Percentiles rank a stretch among this genome's conserved stretches.
Conservation (phyloP, 352 stramenopile genomes). For the Phytophthora pinifolia region DNA sequence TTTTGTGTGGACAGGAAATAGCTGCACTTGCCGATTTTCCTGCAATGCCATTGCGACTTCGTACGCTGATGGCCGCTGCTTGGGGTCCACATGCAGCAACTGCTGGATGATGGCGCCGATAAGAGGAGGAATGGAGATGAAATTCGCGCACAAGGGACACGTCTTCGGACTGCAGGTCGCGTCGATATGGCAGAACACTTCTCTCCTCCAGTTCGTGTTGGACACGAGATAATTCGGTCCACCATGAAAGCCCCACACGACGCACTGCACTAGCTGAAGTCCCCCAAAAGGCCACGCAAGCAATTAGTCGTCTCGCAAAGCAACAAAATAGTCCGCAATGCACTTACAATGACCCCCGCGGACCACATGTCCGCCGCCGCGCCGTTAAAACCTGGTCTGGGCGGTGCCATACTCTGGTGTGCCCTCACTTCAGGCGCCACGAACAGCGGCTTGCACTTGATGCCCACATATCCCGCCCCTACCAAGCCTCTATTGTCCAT, state of each 20-base stretch:
- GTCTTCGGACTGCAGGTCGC: slow-evolving; percentile 48
- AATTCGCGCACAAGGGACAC: slow-evolving; percentile 78
- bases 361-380: slow-evolving; percentile 76
- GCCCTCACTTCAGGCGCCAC: slow-evolving; percentile 71
- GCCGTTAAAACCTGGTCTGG: slow-evolving; percentile 74
- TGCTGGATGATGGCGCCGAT: slow-evolving; percentile 79
- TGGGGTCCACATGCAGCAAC: slow-evolving; percentile 71
- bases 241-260: slow-evolving; percentile 79
- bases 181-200: slow-evolving; percentile 81
- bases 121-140: slow-evolving; percentile 76
- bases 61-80: slow-evolving; percentile 64
- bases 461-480: slow-evolving; percentile 58
- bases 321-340: no score
- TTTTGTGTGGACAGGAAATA: slow-evolving; percentile 45
- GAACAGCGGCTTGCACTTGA: slow-evolving; percentile 86
- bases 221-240: slow-evolving; percentile 59
- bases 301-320: not conserved
- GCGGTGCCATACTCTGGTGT: slow-evolving; percentile 54
- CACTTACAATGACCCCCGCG: slow-evolving; percentile 76
- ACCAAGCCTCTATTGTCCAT: slow-evolving; percentile 69
- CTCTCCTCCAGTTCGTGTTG: slow-evolving; percentile 65
- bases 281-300: slow-evolving; percentile 5
- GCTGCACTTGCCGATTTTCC: slow-evolving; percentile 57
- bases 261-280: slow-evolving; percentile 70
- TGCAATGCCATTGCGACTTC: slow-evolving; percentile 71